Conservation (phyloP, 768 basidiomycete genomes). For the Serendipita vermifera region DNA sequence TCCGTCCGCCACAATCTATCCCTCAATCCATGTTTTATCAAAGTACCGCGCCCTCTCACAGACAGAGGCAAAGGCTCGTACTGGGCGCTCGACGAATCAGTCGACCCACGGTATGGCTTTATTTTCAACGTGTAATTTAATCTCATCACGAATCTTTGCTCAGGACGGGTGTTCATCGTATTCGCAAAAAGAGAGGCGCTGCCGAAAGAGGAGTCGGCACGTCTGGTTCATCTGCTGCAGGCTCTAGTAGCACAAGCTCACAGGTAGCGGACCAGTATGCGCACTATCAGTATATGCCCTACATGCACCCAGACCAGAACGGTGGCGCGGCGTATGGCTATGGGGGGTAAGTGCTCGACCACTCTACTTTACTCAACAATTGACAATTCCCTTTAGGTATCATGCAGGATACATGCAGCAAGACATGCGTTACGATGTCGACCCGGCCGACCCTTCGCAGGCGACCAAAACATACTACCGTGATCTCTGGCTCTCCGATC, state of each 20-base stretch:
- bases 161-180: slow-evolving; percentile 66
- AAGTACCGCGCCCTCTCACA: slow-evolving; percentile 80
- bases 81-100: slow-evolving; percentile 31
- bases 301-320: background rate
- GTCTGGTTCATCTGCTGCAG: slow-evolving; percentile 7
- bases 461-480: slow-evolving; percentile 1
- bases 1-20: slow-evolving; percentile 86
- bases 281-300: background rate
- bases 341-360: background rate
- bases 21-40: slow-evolving; percentile 82
- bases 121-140: background rate
- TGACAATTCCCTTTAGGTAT: background rate
- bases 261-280: background rate
- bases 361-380: background rate
- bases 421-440: background rate
- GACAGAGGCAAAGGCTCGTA: slow-evolving; percentile 86
- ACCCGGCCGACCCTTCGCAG: background rate
- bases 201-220: slow-evolving; percentile 9
- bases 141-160: background rate
- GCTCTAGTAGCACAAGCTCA: slow-evolving; percentile 4
- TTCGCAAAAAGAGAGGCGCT: slow-evolving; percentile 53
- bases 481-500: background rate
- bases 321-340: background rate
- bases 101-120: slow-evolving; percentile 2
- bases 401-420: background rate